Percentiles rank a stretch among this genome's conserved stretches.
These are phyloP conservation scores for Botrytis sinoallii DNA, from an alignment of 2,329 filamentous ascomycete genomes.

Conservation along the genomic window DNA sequence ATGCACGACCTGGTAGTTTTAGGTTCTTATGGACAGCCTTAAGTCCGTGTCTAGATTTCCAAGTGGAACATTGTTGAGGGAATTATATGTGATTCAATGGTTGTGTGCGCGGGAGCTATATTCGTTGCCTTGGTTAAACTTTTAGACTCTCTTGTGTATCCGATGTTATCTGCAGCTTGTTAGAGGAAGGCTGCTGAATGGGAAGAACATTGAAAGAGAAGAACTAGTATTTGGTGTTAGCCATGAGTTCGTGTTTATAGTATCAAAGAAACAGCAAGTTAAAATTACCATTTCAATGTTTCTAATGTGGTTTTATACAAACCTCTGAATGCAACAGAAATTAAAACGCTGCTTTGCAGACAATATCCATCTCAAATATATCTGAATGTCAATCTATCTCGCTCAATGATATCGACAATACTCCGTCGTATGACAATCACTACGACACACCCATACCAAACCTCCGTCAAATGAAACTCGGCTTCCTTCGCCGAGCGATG, in stretches of 20 bases:
- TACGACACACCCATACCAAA: not conserved
- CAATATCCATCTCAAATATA: not conserved
- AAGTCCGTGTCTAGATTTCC: not conserved
- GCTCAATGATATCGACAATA: not conserved
- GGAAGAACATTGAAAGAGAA: not conserved
- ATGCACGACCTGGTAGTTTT: not conserved
- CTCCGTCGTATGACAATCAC: not conserved
- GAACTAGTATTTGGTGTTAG: not conserved
- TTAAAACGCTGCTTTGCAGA: not conserved
- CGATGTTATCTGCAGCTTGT: not conserved
- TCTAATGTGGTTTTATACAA: not conserved
- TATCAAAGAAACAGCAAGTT: not conserved
- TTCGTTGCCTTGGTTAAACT: not conserved
- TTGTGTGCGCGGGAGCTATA: not conserved
- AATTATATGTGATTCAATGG: not conserved
- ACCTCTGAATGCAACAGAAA: not conserved
- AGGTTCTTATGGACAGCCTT: not conserved
- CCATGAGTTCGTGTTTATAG: too few species aligned
- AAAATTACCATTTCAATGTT: not conserved
- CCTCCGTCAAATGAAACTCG: not conserved
- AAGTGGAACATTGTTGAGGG: not conserved
- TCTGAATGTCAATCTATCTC: too few species aligned
- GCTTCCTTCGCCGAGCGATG: not conserved
- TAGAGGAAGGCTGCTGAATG: too few species aligned
- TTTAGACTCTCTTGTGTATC: not conserved